Evolutionary conservation across 768 basidiomycete species (phyloP).

Genomic region (Rhizopogon sp.): DNA sequence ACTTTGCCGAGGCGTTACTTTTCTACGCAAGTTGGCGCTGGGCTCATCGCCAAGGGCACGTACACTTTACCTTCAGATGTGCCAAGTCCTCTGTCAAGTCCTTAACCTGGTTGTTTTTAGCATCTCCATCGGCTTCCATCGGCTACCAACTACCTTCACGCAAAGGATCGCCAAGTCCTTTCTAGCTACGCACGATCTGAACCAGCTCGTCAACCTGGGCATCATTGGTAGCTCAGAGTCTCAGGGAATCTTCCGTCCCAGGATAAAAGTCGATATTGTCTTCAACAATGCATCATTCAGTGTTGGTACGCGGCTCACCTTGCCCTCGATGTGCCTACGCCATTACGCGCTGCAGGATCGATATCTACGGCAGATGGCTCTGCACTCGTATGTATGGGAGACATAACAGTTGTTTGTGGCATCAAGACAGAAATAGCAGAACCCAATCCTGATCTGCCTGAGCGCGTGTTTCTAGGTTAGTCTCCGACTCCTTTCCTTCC

Average conservation of each 20-base stretch:
- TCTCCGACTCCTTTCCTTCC: neutral
- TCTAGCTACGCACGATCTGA: conserved; percentile 79
- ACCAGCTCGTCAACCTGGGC: conserved; percentile 58
- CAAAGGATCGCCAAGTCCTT: conserved; percentile 84
- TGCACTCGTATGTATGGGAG: conserved; percentile 85
- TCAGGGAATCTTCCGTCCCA: conserved; percentile 59
- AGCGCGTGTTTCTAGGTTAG: conserved; percentile 80
- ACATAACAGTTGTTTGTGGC: conserved; percentile 92
- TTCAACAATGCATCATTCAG: conserved; percentile 64
- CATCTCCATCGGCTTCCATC: conserved; percentile 84
- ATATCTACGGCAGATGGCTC: conserved; percentile 94
- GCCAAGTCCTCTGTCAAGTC: conserved; percentile 49
- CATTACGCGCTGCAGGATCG: conserved; percentile 51
- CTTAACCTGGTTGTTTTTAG: conserved; percentile 91
- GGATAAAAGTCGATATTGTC: conserved; percentile 59
- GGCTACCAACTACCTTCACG: conserved; percentile 83
- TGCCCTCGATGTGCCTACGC: neutral
- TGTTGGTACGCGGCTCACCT: conserved; percentile 54
- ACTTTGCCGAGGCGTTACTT: conserved; percentile 84
- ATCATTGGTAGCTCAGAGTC: conserved; percentile 61
- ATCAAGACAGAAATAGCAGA: conserved; percentile 94
- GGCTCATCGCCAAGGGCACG: conserved; percentile 74
- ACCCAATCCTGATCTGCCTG: conserved; percentile 72
- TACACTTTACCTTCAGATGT: conserved; percentile 83
- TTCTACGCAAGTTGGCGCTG: conserved; percentile 88